Percentiles rank a stretch among this genome's conserved stretches.
These are phyloP conservation scores for Ceriops tagal DNA, from an alignment of 345 rosid genomes.

Conservation along the genomic window DNA sequence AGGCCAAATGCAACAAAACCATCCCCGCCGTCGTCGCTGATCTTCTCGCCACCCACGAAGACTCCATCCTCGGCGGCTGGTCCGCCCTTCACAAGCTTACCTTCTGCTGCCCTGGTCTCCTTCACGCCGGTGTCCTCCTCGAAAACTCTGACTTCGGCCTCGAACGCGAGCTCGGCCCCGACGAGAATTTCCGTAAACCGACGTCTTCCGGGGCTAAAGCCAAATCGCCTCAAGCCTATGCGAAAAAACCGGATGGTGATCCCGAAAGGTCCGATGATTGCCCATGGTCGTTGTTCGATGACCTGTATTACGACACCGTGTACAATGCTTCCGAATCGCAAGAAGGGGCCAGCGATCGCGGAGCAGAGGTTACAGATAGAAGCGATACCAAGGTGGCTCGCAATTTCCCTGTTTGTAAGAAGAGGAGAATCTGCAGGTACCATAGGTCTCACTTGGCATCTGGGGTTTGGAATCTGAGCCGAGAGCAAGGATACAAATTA, in stretches of 20 bases:
- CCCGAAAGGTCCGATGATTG: conserved; percentile 27
- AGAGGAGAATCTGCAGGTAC: conserved; percentile 46
- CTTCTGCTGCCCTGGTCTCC: conserved; percentile 89
- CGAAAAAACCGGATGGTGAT: conserved; percentile 5
- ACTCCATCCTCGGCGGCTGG: conserved; percentile 61
- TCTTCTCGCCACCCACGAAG: conserved; percentile 34
- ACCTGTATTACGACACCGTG: conserved; percentile 67
- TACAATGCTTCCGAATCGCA: conserved; percentile 42
- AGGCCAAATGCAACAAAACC: conserved; percentile 44
- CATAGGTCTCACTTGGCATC: conserved; percentile 67
- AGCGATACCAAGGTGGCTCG: conserved; percentile 26
- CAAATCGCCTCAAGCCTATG: conserved; percentile 15
- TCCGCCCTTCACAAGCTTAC: conserved; percentile 69
- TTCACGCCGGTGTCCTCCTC: conserved; percentile 80
- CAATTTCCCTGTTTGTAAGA: conserved; percentile 33
- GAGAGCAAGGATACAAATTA: conserved; percentile 86
- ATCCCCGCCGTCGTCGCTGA: conserved; percentile 73
- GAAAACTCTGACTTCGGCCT: conserved; percentile 94
- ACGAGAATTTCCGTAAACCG: conserved; percentile 32
- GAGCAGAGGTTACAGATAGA: conserved; percentile 20
- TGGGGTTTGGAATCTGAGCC: conserved; percentile 67
- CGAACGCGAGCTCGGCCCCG: conserved; percentile 88
- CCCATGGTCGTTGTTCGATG: conserved; percentile 78
- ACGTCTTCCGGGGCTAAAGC: neutral
- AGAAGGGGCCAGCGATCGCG: conserved; percentile 14